Base-by-base conservation (phyloP, 2,329 filamentous ascomycete genomes). In the Penicillium sp. region DNA sequence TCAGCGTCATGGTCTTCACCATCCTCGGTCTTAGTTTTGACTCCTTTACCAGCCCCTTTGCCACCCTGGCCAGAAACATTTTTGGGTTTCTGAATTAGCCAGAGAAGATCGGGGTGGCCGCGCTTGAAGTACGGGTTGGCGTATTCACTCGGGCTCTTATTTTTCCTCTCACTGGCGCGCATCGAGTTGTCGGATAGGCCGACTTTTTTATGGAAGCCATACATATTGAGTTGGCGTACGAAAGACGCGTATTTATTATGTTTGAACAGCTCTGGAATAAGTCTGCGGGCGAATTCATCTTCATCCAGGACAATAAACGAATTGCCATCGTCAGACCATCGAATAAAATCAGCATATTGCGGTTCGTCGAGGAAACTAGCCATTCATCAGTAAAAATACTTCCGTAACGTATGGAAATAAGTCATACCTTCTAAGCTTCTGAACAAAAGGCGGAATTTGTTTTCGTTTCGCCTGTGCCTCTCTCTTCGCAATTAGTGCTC, bases 101-200 rank as follows among this genome's bases (percentile, higher is more conserved):
- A 97, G 4, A 97, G 79, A 48, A 99, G 78, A 71, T 97, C 95
- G 3, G 92, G 92, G 63, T 96, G 88, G 4, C 92, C 93, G 47
- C 91, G 89, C 65, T 91, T 90, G 75, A 99, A 99, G 75, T 92
- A 99, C 9, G 91, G 91, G 71, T 99, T 97, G 64, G 90, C 92
- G 72, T 99, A 99, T 79, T 97, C 94, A 81, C 92, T 97, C 0
- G 94, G 94, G 58, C 91, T 96, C 77, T 99, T 99, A 70, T 93
- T 93, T 72, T 97, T 96, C 60, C 92, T 87, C 76, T 97, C 94
- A 69, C 92, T 97, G 5, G 95, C 92, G 63, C 94, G 89, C 89
- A 99, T 95, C 0, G 92, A 97, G 69, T 97, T 97, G 73, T 99
- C 94, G 3, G 92, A 96, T 18, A 99, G 81, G 3, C 90, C 90